phyloP scores from a whole-genome alignment of 257 asterid species.

The Agastache rugosa region DNA sequence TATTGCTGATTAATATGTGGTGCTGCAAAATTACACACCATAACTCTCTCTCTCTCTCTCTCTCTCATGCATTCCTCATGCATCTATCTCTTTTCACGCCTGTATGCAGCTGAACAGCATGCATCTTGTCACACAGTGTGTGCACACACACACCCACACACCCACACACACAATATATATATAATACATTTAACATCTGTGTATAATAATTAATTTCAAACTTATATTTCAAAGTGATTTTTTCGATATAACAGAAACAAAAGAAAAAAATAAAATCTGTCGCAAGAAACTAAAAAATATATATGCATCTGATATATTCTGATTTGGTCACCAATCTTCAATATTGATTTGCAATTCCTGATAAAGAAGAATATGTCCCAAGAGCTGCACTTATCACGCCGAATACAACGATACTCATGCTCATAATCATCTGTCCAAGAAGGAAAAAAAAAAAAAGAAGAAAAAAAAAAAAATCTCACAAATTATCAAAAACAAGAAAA shows the following conservation, averaged over 20 bases:
- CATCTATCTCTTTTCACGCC: background rate
- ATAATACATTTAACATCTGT: background rate
- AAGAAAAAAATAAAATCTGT: background rate
- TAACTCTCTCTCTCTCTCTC: background rate
- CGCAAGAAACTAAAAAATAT: background rate
- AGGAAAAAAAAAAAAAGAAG: background rate
- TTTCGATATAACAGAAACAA: background rate
- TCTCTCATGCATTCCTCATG: background rate
- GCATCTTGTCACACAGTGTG: background rate
- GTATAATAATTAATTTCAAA: background rate
- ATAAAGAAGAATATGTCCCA: conserved; percentile 68
- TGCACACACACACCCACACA: no score
- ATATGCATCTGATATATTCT: background rate
- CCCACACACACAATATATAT: no score
- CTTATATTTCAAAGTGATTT: background rate
- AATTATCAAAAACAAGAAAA: background rate
- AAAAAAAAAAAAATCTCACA: no score
- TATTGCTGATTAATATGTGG: background rate
- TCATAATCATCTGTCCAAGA: conserved; percentile 44
- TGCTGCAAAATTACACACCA: background rate
- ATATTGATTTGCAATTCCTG: conserved; percentile 48
- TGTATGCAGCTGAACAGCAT: background rate
- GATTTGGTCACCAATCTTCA: conserved; percentile 28
- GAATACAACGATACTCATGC: conserved; percentile 49
- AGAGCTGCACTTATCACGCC: conserved; percentile 63